Evolutionary conservation across 2,329 filamentous ascomycete genomes (phyloP), one percentile per base, ranked within the genome.

Genomic region (Grosmannia huntii): DNA sequence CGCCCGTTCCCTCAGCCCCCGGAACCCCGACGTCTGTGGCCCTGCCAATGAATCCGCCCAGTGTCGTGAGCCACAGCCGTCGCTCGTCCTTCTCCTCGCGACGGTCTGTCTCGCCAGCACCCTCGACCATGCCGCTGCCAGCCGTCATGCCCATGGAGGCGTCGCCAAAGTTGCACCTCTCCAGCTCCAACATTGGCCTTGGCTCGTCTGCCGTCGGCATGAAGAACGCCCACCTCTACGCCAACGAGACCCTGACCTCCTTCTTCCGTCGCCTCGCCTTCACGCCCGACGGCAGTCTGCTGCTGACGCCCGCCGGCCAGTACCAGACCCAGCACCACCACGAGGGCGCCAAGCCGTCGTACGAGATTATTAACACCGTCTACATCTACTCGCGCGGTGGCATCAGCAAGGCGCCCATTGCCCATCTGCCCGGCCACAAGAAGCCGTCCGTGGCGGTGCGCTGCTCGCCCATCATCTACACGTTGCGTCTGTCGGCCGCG

Each of bases 321-420:
- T 97, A 94, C 72, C 95, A 96, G 69, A 87, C 86, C 2, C 82
- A 90, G 55, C 83, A 89, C 63, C 82, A 89, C 53, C 63, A 69
- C 1, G 75, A 85, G 25, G 81, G 81, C 54, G 73, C 77, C 2
- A 95, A 91, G 70, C 79, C 83, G 0, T 80, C 80, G 0, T 92
- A 94, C 65, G 92, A 99, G 64, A 81, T 96, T 56, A 90, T 88
- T 65, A 99, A 99, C 68, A 99, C 94, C 0, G 95, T 99, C 25
- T 99, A 99, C 72, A 94, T 99, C 57, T 99, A 99, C 71, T 96
- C 92, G 0, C 81, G 94, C 65, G 94, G 91, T 33, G 94, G 94
- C 27, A 90, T 99, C 67, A 97, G 96, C 73, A 96, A 95, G 69
- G 90, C 94, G 1, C 94, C 94, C 2, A 87, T 97, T 59, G 90